Base-by-base conservation (phyloP, 2,329 filamentous ascomycete genomes). In the Aspergillus niger region DNA sequence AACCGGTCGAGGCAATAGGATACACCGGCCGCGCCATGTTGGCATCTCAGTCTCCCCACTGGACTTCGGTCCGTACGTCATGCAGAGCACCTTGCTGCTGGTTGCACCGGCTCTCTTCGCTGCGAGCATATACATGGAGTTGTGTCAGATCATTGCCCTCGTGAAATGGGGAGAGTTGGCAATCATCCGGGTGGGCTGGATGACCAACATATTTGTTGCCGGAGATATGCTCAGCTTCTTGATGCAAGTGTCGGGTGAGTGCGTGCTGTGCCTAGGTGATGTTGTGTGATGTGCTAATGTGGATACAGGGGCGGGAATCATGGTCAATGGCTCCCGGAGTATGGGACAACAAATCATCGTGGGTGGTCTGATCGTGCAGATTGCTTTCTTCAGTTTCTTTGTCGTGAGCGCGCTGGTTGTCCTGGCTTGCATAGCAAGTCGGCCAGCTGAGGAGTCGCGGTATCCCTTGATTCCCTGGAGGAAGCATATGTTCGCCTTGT, bases 21-120 rank as follows among this genome's bases (percentile, higher is more conserved):
- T 86, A 85, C 66, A 72, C 82, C 54, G 81, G 79, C 26, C 80
- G 84, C 43, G 75, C 78, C 8, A 63, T 82, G 53, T 80, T 80
- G 0, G 70, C 75, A 1, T 57, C 67, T 0, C 66, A 82, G 43
- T 64, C 69, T 0, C 70, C 70, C 1, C 15, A 70, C 44, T 70
- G 65, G 63, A 67, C 66, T 1, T 65, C 8, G 69, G 68, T 3
- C 65, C 67, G 5, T 72, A 71, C 51, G 53, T 70, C 8, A 69
- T 69, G 58, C 68, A 71, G 36, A 70, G 65, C 57, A 66, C 65
- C 6, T 58, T 72, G 24, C 52, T 72, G n/a, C 63, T 72, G 2
- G 58, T 72, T 13, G 69, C 68, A 0, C 68, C 67, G 2, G 65
- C 67, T 1, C 59, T 72, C 15, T 69, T 69, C 57, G 67, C 70